These are phyloP conservation scores for Myriangium duriaei DNA, from an alignment of 2,329 filamentous ascomycete genomes.

Conservation along the genomic window DNA sequence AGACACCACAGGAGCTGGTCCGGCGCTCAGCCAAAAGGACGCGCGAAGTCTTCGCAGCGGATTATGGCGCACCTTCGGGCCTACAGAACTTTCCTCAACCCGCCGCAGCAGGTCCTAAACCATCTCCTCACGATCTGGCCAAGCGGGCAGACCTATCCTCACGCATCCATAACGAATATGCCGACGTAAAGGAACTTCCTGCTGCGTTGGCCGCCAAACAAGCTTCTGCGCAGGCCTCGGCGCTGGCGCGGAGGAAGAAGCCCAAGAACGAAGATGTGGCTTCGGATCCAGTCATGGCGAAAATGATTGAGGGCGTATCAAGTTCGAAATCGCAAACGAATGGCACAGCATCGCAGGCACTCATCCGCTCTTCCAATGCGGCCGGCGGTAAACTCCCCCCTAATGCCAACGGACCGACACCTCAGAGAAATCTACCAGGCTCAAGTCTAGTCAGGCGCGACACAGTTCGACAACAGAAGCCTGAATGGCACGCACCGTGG, in stretches of 20 bases:
- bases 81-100: slow-evolving; percentile 30
- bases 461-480: slow-evolving; percentile 56
- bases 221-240: slow-evolving; percentile 44
- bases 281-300: slow-evolving; percentile 45
- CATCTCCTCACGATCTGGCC: slow-evolving; percentile 31
- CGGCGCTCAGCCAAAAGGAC: slow-evolving; percentile 41
- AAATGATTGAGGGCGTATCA: slow-evolving; percentile 54
- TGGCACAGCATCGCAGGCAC: slow-evolving; percentile 41
- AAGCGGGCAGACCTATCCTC: slow-evolving; percentile 38
- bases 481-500: slow-evolving; percentile 97
- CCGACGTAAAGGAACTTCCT: slow-evolving; percentile 63
- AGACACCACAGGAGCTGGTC: slow-evolving; percentile 20
- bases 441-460: slow-evolving; percentile 51
- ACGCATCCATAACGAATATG: slow-evolving; percentile 63
- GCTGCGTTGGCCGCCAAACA: slow-evolving; percentile 68
- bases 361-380: slow-evolving; percentile 40
- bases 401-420: slow-evolving; percentile 44
- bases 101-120: slow-evolving; percentile 32
- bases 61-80: slow-evolving; percentile 34
- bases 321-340: slow-evolving; percentile 31
- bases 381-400: slow-evolving; percentile 32
- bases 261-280: slow-evolving; percentile 42
- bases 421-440: slow-evolving; percentile 37
- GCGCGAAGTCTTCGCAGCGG: slow-evolving; percentile 41
- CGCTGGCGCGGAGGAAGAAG: slow-evolving; percentile 52